Percentiles rank a stretch among this genome's conserved stretches.
Conservation (phyloP, 805 yeast genomes). For the Cyberlindnera sargentensis region DNA sequence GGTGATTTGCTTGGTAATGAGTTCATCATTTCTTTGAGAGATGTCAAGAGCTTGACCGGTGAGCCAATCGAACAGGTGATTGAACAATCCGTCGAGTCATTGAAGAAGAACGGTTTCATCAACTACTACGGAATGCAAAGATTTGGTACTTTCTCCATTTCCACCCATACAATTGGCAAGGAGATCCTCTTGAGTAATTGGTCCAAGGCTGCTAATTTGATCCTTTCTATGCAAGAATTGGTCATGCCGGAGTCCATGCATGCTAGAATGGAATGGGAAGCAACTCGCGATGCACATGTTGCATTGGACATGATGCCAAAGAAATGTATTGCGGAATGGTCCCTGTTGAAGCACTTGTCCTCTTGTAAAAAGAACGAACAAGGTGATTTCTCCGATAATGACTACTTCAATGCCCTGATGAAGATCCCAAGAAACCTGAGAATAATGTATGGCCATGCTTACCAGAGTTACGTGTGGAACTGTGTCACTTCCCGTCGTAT, state of each 20-base stretch:
- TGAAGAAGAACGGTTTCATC: slow-evolving; percentile 69
- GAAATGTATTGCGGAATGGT: slow-evolving; percentile 77
- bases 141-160: slow-evolving; percentile 90
- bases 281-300: slow-evolving; percentile 53
- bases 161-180: slow-evolving; percentile 84
- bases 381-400: slow-evolving; percentile 38
- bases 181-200: slow-evolving; percentile 65
- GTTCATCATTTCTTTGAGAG: slow-evolving; percentile 77
- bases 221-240: slow-evolving; percentile 79
- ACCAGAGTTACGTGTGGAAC: slow-evolving; percentile 96
- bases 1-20: slow-evolving; percentile 91
- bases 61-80: slow-evolving; percentile 40
- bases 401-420: slow-evolving; percentile 77
- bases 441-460: slow-evolving; percentile 95
- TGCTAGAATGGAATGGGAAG: slow-evolving; percentile 78
- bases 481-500: slow-evolving; percentile 72
- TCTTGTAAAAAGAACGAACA: slow-evolving; percentile 41
- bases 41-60: slow-evolving; percentile 39
- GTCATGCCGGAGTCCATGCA: slow-evolving; percentile 78
- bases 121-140: slow-evolving; percentile 98
- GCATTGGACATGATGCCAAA: slow-evolving; percentile 80
- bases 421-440: slow-evolving; percentile 87
- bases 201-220: slow-evolving; percentile 70
- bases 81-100: slow-evolving; percentile 44
- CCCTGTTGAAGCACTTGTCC: slow-evolving; percentile 56